These are phyloP conservation scores for Talaromyces sp. DNA, from an alignment of 2,329 filamentous ascomycete genomes.

Conservation along the genomic window DNA sequence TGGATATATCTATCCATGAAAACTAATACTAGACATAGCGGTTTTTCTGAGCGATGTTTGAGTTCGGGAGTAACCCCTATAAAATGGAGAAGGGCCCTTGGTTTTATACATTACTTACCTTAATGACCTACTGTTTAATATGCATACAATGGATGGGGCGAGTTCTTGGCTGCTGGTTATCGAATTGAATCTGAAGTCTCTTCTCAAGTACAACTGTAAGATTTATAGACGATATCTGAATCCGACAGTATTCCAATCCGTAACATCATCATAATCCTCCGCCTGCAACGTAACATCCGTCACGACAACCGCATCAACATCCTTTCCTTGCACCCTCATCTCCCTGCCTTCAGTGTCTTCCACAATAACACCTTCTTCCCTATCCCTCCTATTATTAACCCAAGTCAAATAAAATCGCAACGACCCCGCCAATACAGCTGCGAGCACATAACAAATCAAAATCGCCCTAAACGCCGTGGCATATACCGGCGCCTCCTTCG, in stretches of 20 bases:
- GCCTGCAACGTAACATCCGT: constrained; percentile 40
- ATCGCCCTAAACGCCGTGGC: constrained; percentile 45
- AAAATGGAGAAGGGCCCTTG: neutral
- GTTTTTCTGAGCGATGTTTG: neutral
- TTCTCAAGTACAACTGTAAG: neutral
- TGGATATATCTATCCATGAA: constrained; percentile 8
- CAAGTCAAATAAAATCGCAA: constrained; percentile 54
- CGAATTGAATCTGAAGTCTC: neutral
- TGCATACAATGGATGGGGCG: neutral
- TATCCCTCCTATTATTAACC: constrained; percentile 54
- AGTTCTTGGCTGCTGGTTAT: neutral
- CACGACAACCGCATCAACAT: constrained; percentile 38
- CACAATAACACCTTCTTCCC: constrained; percentile 30
- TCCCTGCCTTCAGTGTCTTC: constrained; percentile 25
- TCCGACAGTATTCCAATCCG: constrained; percentile 58
- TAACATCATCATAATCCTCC: constrained; percentile 55
- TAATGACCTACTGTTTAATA: neutral
- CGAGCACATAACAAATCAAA: constrained; percentile 54
- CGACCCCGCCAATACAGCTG: constrained; percentile 48
- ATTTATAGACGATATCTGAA: constrained; percentile 57
- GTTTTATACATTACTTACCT: neutral
- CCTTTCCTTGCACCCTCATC: constrained; percentile 32
- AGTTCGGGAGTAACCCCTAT: neutral
- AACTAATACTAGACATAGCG: constrained; percentile 9
- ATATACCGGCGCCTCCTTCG: constrained; percentile 49